Conservation (phyloP, 1,284 basidiomycete species). For the Butyriboletus appendiculatus region DNA sequence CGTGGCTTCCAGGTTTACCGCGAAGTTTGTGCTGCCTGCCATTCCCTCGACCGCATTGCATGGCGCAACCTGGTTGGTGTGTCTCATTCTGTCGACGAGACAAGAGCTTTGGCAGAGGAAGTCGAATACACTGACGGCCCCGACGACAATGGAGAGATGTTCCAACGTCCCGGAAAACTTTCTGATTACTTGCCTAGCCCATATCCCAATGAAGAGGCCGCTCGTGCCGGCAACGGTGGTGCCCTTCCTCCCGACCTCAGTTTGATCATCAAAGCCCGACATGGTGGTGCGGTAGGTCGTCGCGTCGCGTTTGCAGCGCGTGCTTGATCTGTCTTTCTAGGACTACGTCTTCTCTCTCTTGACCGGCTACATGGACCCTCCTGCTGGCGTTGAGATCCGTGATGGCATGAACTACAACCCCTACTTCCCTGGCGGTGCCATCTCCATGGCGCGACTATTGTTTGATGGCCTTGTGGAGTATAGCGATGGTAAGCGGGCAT, state of each 20-base stretch:
- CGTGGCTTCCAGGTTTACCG: constrained; percentile 99
- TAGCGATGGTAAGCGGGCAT: constrained; percentile 68
- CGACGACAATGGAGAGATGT: constrained; percentile 96
- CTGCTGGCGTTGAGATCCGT: constrained; percentile 94
- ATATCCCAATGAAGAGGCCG: constrained; percentile 98
- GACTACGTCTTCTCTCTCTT: constrained; percentile 98
- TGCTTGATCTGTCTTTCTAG: constrained; percentile 50
- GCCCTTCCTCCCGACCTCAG: constrained; percentile 97
- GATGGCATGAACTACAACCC: constrained; percentile 99
- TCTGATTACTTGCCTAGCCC: constrained; percentile 96
- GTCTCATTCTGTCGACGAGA: constrained; percentile 94
- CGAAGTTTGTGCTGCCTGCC: constrained; percentile 98
- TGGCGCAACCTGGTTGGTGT: constrained; percentile 99
- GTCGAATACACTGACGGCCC: constrained; percentile 98
- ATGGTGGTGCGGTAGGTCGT: constrained; percentile 81
- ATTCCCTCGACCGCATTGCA: constrained; percentile 98
- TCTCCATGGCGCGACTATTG: constrained; percentile 97
- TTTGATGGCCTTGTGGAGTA: constrained; percentile 97
- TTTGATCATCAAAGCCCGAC: constrained; percentile 97
- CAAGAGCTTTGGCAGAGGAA: constrained; percentile 92
- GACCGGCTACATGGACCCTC: constrained; percentile 97
- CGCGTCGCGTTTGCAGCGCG: neutral
- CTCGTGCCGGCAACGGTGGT: constrained; percentile 92
- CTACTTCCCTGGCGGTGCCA: constrained; percentile 97
- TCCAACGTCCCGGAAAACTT: constrained; percentile 96